Evolutionary conservation across 1,284 basidiomycete species (phyloP), one percentile per base, ranked within the genome.

Genomic region (Ceratorhiza oryzae-sativae): DNA sequence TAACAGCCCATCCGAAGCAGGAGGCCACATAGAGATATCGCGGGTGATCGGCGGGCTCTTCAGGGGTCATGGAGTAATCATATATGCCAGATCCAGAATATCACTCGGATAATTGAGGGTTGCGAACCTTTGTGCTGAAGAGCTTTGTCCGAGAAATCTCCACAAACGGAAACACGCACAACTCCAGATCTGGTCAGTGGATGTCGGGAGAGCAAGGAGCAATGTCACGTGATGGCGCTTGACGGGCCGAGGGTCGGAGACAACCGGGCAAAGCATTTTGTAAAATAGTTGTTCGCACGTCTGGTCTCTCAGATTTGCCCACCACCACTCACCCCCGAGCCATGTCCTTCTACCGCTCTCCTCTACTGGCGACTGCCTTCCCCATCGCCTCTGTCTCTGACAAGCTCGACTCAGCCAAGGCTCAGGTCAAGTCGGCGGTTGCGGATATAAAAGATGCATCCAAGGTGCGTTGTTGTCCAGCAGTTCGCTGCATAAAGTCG

Each of bases 301-400:
- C 51, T 53, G 34, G 36, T n/a, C 49, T 42, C 34, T 55, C 3
- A 15, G 20, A 23, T 32, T 60, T 39, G 20, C 36, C 71, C 71
- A 59, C 41, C 30, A 42, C 56, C 56, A 70, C 39, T 27, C 20
- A 51, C 39, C 30, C 25, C 12, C 23, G 25, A 6, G 30, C 63
- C 34, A 67, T 71, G 61, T 46, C 70, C 39, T 80, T 79, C 77
- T 77, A 78, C 71, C 73, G 77, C 71, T 81, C 80, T 76, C 79
- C 81, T 56, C 79, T 82, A 77, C 80, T 82, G 77, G 77, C 80
- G 67, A 74, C 77, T 75, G 77, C 78, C 59, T 82, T 82, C 79
- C 79, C 79, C 76, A 76, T 80, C 75, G 80, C 80, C 73, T 79
- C 82, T 42, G 79, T 81, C 73, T 77, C 78, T 55, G 82, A 82